Percentiles rank a stretch among this genome's conserved stretches.
Evolutionary conservation across 768 basidiomycete species (phyloP).

Genomic region (Tylopilus rubrobrunneus): DNA sequence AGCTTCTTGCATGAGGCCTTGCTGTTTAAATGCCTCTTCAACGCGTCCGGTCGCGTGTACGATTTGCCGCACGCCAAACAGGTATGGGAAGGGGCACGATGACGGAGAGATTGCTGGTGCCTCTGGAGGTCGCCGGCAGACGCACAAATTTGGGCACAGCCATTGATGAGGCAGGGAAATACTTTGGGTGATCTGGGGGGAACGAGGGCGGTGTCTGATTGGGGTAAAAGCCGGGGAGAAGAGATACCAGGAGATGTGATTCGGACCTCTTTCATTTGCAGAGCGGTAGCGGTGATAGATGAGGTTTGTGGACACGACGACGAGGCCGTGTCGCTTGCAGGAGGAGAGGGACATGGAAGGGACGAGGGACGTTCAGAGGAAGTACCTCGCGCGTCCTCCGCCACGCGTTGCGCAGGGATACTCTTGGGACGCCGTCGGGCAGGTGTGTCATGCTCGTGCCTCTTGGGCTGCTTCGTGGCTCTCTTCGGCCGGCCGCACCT

Average conservation of each 20-base stretch:
- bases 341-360: neutral
- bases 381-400: neutral
- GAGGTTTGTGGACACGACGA: conserved; percentile 2
- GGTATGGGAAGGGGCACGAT: conserved; percentile 17
- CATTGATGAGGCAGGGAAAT: conserved; percentile 22
- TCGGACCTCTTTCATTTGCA: conserved; percentile 12
- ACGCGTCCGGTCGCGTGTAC: conserved; percentile 29
- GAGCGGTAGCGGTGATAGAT: conserved; percentile 3
- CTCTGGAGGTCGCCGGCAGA: conserved; percentile 27
- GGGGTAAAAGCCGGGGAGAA: conserved; percentile 5
- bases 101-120: conserved; percentile 29
- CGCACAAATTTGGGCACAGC: conserved; percentile 27
- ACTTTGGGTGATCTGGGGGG: conserved; percentile 11
- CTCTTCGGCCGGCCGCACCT: neutral
- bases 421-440: conserved; percentile 1
- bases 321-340: neutral
- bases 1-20: conserved; percentile 26
- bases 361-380: neutral
- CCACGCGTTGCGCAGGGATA: neutral
- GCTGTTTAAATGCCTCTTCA: conserved; percentile 32
- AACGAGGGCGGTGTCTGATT: neutral
- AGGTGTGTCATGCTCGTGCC: conserved; percentile 9
- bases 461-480: conserved; percentile 13
- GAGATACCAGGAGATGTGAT: conserved; percentile 12
- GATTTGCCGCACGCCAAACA: conserved; percentile 26